phyloP scores from a whole-genome alignment of 2,329 filamentous ascomycete species.

The Hymenoscyphus repandus region DNA sequence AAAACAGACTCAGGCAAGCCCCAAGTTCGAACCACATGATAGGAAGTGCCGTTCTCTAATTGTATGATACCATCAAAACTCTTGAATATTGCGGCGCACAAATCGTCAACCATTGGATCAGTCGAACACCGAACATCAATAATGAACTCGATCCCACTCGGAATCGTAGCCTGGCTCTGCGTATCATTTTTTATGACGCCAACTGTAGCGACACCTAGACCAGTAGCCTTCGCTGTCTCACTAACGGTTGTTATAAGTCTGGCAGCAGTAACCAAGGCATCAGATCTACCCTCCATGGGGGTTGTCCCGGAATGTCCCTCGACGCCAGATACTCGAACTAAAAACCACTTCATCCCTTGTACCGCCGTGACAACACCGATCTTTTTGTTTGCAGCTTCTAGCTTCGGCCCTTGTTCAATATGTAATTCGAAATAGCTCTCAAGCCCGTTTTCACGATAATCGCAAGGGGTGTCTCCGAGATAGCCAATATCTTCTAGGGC shows the following conservation, averaged over 20 bases:
- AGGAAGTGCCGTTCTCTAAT: conserved; percentile 18
- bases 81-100: conserved; percentile 22
- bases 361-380: conserved; percentile 67
- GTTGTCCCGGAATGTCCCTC: conserved; percentile 27
- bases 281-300: conserved; percentile 52
- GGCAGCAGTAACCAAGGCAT: conserved; percentile 52
- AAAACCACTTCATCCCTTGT: conserved; percentile 62
- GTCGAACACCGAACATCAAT: conserved; percentile 24
- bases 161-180: conserved; percentile 21
- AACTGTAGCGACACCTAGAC: conserved; percentile 23
- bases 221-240: conserved; percentile 15
- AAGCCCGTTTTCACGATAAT: conserved; percentile 55
- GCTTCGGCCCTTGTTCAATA: conserved; percentile 64
- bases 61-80: conserved; percentile 18
- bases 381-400: conserved; percentile 57
- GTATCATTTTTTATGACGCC: conserved; percentile 23
- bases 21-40: conserved; percentile 19
- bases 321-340: conserved; percentile 50
- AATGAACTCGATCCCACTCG: conserved; percentile 22
- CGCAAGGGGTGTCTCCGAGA: conserved; percentile 53
- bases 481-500: conserved; percentile 63
- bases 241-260: conserved; percentile 20
- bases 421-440: conserved; percentile 77
- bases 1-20: conserved; percentile 22
- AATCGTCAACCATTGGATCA: conserved; percentile 19